Conservation (phyloP, 2,329 filamentous ascomycete genomes). For the Ilyonectria robusta region DNA sequence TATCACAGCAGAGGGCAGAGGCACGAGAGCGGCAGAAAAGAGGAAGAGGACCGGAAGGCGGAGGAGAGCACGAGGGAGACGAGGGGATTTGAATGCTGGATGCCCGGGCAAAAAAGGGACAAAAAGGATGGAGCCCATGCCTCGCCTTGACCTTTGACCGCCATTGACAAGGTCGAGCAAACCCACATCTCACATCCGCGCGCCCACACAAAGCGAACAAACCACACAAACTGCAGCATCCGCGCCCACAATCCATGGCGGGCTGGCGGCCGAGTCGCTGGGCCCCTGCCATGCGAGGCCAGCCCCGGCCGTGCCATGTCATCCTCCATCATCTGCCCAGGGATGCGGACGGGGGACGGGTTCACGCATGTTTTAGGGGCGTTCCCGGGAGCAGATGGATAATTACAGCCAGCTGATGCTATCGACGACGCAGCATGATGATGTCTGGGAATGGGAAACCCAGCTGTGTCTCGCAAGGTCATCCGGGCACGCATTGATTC, state of each 20-base stretch:
- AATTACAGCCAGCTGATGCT: not conserved
- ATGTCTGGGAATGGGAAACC: not conserved
- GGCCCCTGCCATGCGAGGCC: not conserved
- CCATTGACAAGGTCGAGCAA: not conserved
- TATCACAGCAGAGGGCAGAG: not conserved
- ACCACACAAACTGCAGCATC: not conserved
- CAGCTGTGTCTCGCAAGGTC: not conserved
- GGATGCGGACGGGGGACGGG: not conserved
- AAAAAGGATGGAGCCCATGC: slow-evolving; percentile 22
- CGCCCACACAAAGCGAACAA: not conserved
- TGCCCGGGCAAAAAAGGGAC: slow-evolving; percentile 18
- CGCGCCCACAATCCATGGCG: slow-evolving; percentile 2
- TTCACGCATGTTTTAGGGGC: not conserved
- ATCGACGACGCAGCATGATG: not conserved
- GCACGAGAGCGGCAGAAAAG: slow-evolving; percentile 2
- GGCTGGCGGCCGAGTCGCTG: not conserved
- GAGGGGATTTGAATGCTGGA: slow-evolving; percentile 29
- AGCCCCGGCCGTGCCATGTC: slow-evolving; percentile 1
- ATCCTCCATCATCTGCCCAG: slow-evolving; percentile 1
- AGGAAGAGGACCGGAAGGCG: slow-evolving; percentile 7
- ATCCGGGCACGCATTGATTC: slow-evolving; percentile 17
- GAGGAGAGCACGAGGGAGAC: slow-evolving; percentile 12
- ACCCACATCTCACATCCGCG: slow-evolving; percentile 1
- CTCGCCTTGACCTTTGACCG: slow-evolving; percentile 1
- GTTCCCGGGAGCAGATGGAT: not conserved